Conservation (phyloP, 345 rosid species). For the Turnera subulata region DNA sequence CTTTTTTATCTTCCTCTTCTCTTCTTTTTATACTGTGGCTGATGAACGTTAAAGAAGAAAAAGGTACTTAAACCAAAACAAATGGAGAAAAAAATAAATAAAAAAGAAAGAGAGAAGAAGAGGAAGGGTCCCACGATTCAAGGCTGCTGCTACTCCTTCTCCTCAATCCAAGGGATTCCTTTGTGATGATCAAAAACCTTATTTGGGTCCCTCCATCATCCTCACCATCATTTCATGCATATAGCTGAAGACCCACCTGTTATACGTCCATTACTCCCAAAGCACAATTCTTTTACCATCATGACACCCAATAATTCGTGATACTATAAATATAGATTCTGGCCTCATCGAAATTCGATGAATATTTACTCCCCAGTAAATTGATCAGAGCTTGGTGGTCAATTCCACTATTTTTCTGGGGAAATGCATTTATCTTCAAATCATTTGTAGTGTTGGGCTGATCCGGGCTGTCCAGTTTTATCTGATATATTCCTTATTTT, state of each 20-base stretch:
- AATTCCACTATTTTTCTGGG: conserved; percentile 23
- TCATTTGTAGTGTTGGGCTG: too few species aligned
- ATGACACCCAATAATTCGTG: conserved; percentile 6
- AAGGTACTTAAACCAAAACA: background rate
- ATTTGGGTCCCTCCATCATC: conserved; percentile 60
- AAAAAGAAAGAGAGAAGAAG: background rate
- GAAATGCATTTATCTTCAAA: conserved; percentile 35
- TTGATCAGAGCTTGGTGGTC: too few species aligned
- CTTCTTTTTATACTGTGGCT: conserved; percentile 59
- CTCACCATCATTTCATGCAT: conserved; percentile 60
- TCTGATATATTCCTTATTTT: background rate
- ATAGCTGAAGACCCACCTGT: conserved; percentile 33
- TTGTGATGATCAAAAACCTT: conserved; percentile 33
- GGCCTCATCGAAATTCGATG: too few species aligned
- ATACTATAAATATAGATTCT: background rate
- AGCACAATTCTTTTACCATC: too few species aligned
- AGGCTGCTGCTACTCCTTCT: conserved; percentile 38
- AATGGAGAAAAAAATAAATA: background rate
- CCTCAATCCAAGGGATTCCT: conserved; percentile 69
- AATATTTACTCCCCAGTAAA: too few species aligned
- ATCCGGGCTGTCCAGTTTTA: conserved; percentile 2
- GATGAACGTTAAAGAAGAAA: conserved; percentile 37
- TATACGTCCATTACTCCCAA: conserved; percentile 19
- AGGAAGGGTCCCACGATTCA: conserved; percentile 41
- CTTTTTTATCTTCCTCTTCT: conserved; percentile 34